These are phyloP conservation scores for Glutinoglossum americanum DNA, from an alignment of 495 filamentous ascomycete species.

Conservation along the genomic window DNA sequence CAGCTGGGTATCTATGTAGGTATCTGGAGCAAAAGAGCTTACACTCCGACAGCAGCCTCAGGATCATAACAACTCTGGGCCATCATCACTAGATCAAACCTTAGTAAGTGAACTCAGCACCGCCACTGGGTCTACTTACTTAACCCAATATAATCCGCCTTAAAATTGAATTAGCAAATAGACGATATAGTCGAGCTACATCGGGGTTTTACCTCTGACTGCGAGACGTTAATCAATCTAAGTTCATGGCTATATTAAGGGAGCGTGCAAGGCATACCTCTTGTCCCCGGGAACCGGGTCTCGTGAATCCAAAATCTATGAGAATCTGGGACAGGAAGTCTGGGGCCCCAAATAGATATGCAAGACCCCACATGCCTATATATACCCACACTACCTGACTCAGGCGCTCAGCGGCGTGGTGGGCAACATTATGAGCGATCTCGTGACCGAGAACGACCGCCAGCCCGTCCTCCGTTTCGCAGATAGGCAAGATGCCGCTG, in stretches of 20 bases:
- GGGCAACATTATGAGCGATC: constrained; percentile 79
- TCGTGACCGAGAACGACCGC: constrained; percentile 81
- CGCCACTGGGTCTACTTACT: constrained; percentile 18
- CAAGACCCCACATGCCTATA: constrained; percentile 28
- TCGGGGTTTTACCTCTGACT: constrained; percentile 3
- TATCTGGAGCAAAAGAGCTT: neutral
- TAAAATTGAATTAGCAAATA: constrained; percentile 17
- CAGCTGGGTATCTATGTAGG: neutral
- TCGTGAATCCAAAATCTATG: constrained; percentile 39
- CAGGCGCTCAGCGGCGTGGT: constrained; percentile 58
- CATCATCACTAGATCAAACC: constrained; percentile 30
- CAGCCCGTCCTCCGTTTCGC: constrained; percentile 47
- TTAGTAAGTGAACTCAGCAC: neutral
- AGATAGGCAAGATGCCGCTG: constrained; percentile 46
- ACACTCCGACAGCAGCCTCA: constrained; percentile 39
- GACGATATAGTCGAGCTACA: neutral
- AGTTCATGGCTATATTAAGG: neutral
- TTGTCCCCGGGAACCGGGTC: constrained; percentile 50
- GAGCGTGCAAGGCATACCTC: constrained; percentile 23
- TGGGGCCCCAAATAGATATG: constrained; percentile 29
- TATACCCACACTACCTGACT: constrained; percentile 35
- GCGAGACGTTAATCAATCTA: neutral
- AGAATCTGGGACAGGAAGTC: constrained; percentile 21
- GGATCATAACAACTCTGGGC: constrained; percentile 51
- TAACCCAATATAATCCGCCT: constrained; percentile 76